Conservation (phyloP, 2,329 filamentous ascomycete genomes). For the Xylaria arbuscula region DNA sequence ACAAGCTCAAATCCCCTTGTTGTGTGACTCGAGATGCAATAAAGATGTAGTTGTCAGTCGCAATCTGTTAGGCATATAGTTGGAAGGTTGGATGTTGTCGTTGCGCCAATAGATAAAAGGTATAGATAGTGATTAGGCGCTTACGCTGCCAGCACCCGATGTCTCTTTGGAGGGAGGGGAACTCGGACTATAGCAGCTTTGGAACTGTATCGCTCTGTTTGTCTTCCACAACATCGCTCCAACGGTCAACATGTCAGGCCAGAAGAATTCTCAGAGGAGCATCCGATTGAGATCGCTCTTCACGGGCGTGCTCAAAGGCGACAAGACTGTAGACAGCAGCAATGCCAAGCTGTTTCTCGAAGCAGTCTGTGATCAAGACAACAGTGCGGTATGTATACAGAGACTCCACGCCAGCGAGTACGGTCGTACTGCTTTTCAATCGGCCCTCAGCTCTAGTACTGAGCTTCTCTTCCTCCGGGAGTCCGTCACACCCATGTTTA, state of each 20-base stretch:
- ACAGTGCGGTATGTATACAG: constrained; percentile 25
- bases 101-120: constrained; percentile 24
- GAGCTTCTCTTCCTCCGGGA: constrained; percentile 40
- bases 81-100: constrained; percentile 5
- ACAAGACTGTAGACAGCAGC: constrained; percentile 23
- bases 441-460: constrained; percentile 18
- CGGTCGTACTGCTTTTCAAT: constrained; percentile 24
- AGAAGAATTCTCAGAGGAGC: constrained; percentile 19
- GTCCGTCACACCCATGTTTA: constrained; percentile 29
- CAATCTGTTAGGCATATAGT: neutral
- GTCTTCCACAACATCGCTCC: neutral
- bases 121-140: neutral
- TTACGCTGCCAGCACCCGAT: neutral
- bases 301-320: constrained; percentile 25
- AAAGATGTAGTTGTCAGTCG: neutral
- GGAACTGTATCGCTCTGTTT: neutral
- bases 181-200: neutral
- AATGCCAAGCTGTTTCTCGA: constrained; percentile 30
- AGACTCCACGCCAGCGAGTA: constrained; percentile 28
- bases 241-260: constrained; percentile 23
- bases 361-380: constrained; percentile 30
- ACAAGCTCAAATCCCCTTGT: neutral
- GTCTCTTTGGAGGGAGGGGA: neutral
- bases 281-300: constrained; percentile 22
- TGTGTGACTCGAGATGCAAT: neutral